Evolutionary conservation across 1,284 basidiomycete species (phyloP), one percentile per base, ranked within the genome.

Genomic region (Cutaneotrichosporon sp.): DNA sequence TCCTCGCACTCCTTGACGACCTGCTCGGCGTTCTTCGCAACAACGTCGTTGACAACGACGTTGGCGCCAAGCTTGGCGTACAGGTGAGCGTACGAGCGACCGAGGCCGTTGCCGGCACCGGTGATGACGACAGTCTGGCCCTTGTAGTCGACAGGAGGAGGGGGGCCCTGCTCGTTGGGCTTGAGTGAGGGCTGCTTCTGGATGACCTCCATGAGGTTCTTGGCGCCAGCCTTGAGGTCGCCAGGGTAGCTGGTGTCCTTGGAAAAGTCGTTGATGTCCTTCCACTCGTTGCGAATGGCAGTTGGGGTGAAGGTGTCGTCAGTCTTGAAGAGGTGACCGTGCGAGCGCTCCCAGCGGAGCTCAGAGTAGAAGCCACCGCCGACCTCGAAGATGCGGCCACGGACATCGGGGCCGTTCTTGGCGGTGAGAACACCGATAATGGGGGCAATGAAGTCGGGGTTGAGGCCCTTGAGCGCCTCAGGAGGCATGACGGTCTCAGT

Each of bases 1-100:
- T 88, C 83, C 61, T 83, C 81, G 63, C 97, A 84, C 74, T 97
- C 93, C 30, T 87, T 82, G 21, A 91, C 91, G 7, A 98, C 93
- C 13, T 82, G 77, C 38, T 83, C 81, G 10, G 92, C 92, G 20
- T 83, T 85, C 66, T 89, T 88, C 69, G 88, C 86, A 69, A 81
- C 89, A 53, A 98, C 86, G 70, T 99, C 96, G 74, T 98, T 99
- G 56, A 98, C 84, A 39, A 98, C 89, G 34, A 99, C 89, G 67
- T 97, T 97, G 20, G 91, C 94, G 30, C 96, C 96, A 4, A 93
- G 82, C 58, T 82, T 84, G 39, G 81, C 90, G 68, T 88, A 98
- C 85, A 96, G 88, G 53, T 86, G 79, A 0, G 96, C 89, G 72
- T 98, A 97, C 4, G 85, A 84, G 43, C 92, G 85, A 22, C 96